phyloP scores from a whole-genome alignment of 306 rosid genomes.

The Lathyrus sativus region DNA sequence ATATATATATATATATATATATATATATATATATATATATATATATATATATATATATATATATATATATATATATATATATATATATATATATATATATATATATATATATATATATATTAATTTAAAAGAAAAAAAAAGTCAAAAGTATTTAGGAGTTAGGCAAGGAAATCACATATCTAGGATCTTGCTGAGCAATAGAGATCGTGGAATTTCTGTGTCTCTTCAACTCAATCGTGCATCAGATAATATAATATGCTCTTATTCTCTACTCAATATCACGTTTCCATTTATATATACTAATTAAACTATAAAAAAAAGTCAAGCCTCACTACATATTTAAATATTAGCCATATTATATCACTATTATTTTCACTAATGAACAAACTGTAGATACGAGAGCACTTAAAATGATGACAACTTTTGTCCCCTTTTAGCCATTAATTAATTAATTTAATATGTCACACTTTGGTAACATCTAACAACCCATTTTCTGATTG shows the following conservation, averaged over 20 bases:
- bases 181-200: conserved; percentile 21
- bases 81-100: too few species aligned
- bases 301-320: not conserved
- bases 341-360: not conserved
- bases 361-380: conserved; percentile 25
- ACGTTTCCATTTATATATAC: conserved; percentile 10
- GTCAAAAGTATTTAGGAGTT: conserved; percentile 25
- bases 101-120: too few species aligned
- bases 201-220: conserved; percentile 26
- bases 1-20: too few species aligned
- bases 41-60: too few species aligned
- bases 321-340: not conserved
- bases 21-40: too few species aligned
- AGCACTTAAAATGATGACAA: conserved; percentile 11
- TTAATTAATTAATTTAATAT: conserved; percentile 19
- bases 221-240: conserved; percentile 32
- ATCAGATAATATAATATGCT: not conserved
- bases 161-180: conserved; percentile 37
- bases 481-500: conserved; percentile 33
- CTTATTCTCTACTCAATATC: not conserved
- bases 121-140: too few species aligned
- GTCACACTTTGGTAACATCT: conserved; percentile 32
- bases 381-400: not conserved
- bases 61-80: too few species aligned
- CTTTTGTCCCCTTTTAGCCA: conserved; percentile 14